Evolutionary conservation across 2,329 filamentous ascomycete species (phyloP).

Genomic region (Grosmannia clavigera): DNA sequence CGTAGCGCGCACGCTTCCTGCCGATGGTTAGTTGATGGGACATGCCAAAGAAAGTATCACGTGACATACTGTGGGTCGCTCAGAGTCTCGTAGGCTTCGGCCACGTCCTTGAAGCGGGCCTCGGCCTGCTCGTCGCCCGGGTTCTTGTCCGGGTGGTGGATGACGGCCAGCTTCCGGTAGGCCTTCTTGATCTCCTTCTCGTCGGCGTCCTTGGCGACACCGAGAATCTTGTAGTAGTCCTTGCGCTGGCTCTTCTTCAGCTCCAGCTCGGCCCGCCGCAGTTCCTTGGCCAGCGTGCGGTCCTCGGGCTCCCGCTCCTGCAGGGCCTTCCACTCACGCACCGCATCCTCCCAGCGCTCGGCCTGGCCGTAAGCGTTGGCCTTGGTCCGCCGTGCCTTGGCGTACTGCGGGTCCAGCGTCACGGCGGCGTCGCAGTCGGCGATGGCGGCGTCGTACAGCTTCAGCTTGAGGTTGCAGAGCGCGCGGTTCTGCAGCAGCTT

Average conservation of each 20-base stretch:
- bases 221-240: constrained; percentile 97
- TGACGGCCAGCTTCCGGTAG: constrained; percentile 86
- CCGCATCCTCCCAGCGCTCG: constrained; percentile 84
- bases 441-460: constrained; percentile 72
- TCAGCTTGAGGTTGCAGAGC: constrained; percentile 69
- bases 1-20: constrained; percentile 80
- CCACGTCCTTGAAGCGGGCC: constrained; percentile 92
- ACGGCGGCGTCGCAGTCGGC: constrained; percentile 77
- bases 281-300: constrained; percentile 66
- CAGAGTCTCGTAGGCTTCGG: constrained; percentile 91
- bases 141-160: constrained; percentile 97
- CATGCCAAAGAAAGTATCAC: not conserved
- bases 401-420: constrained; percentile 69
- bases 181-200: constrained; percentile 90
- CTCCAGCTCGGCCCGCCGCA: constrained; percentile 83
- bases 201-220: constrained; percentile 70
- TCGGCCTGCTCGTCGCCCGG: constrained; percentile 73
- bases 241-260: constrained; percentile 96
- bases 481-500: constrained; percentile 93
- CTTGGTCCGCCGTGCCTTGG: constrained; percentile 85
- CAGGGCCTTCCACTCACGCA: constrained; percentile 79
- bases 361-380: constrained; percentile 78
- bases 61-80: constrained; percentile 76
- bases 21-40: constrained; percentile 12
- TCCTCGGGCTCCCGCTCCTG: constrained; percentile 76